These are phyloP conservation scores for Ampelocalamus luodianensis DNA, from an alignment of 176 grass and related monocot genomes.

Conservation along the genomic window DNA sequence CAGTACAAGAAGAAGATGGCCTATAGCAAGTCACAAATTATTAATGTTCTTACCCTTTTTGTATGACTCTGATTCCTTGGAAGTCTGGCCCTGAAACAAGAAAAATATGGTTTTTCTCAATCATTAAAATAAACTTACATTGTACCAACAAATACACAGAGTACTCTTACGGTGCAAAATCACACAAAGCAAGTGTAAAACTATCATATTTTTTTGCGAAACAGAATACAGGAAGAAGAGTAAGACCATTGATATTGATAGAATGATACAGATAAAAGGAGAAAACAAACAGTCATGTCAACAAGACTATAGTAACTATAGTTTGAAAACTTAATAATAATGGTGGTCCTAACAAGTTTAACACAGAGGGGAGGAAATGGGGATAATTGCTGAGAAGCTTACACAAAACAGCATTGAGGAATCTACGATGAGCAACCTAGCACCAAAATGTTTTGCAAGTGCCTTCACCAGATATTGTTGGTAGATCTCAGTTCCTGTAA, in stretches of 20 bases:
- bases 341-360: background rate
- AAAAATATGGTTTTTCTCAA: constrained; percentile 39
- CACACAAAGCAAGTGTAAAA: background rate
- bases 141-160: constrained; percentile 4
- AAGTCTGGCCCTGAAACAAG: constrained; percentile 73
- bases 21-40: background rate
- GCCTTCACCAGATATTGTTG: constrained; percentile 93
- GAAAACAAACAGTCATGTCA: background rate
- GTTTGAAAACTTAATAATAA: constrained; percentile 8
- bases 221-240: constrained; percentile 5
- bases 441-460: constrained; percentile 87
- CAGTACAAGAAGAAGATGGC: background rate
- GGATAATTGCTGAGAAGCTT: constrained; percentile 50
- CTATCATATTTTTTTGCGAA: background rate
- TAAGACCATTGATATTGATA: background rate
- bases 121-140: constrained; percentile 14
- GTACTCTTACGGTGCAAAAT: constrained; percentile 5
- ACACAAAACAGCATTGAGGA: constrained; percentile 78
- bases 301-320: background rate
- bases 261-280: background rate
- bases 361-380: background rate
- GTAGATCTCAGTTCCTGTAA: constrained; percentile 92
- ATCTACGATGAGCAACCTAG: constrained; percentile 83
- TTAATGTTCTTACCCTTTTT: constrained; percentile 66
- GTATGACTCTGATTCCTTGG: constrained; percentile 72